Evolutionary conservation across 805 yeast species (phyloP).

Genomic region (Naumovozyma castellii): DNA sequence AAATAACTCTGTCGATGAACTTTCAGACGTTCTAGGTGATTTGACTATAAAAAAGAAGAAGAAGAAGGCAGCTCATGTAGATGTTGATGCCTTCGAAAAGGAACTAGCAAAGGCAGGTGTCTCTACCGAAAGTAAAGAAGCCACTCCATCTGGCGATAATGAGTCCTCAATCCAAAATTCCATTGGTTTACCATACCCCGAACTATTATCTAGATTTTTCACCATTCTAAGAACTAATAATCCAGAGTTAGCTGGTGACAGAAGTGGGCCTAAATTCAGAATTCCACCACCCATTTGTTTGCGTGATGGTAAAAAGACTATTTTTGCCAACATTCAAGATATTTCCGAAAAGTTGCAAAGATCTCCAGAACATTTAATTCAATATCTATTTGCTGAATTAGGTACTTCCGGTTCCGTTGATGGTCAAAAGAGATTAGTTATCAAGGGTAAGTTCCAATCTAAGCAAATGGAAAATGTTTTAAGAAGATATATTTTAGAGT

Average conservation of each 20-base stretch:
- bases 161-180: slow-evolving; percentile 32
- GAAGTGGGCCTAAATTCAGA: slow-evolving; percentile 83
- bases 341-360: slow-evolving; percentile 91
- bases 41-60: slow-evolving; percentile 72
- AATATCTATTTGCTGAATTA: slow-evolving; percentile 92
- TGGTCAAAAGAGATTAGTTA: slow-evolving; percentile 92
- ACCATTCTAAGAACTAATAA: slow-evolving; percentile 78
- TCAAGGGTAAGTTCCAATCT: slow-evolving; percentile 97
- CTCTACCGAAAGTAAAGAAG: slow-evolving; percentile 37
- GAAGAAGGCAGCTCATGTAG: slow-evolving; percentile 52
- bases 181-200: slow-evolving; percentile 64
- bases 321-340: slow-evolving; percentile 92
- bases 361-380: slow-evolving; percentile 93
- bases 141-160: slow-evolving; percentile 20
- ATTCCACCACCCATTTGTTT: slow-evolving; percentile 95
- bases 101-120: slow-evolving; percentile 87
- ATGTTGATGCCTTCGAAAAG: slow-evolving; percentile 73
- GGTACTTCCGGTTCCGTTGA: slow-evolving; percentile 99
- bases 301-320: slow-evolving; percentile 97
- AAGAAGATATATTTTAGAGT: slow-evolving; percentile 92
- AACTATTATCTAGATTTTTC: slow-evolving; percentile 77
- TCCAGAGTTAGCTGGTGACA: slow-evolving; percentile 97
- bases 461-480: slow-evolving; percentile 94
- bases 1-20: slow-evolving; percentile 29
- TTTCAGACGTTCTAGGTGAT: slow-evolving; percentile 59